phyloP scores from a whole-genome alignment of 2,329 filamentous ascomycete species.

The Cladosporium colombiae region DNA sequence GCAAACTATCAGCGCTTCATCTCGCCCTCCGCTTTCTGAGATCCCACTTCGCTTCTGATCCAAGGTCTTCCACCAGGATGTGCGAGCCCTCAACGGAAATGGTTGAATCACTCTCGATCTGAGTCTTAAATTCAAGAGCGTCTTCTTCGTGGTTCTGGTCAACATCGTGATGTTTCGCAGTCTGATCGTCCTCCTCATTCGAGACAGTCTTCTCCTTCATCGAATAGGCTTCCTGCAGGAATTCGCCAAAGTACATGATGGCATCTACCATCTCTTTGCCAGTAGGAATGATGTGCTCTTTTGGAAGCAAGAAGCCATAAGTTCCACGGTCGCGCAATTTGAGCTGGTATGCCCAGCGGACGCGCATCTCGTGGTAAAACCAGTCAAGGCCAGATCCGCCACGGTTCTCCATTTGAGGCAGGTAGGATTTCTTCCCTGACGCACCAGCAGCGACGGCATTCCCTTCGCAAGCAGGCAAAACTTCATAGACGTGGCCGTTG shows the following conservation, averaged over 20 bases:
- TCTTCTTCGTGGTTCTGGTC: background rate
- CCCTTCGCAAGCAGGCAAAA: constrained; percentile 84
- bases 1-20: background rate
- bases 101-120: background rate
- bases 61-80: constrained; percentile 4
- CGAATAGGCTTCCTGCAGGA: constrained; percentile 57
- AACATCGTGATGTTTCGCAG: background rate
- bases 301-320: constrained; percentile 89
- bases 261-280: constrained; percentile 85
- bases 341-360: constrained; percentile 87
- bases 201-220: constrained; percentile 21
- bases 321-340: constrained; percentile 91
- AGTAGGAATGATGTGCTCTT: constrained; percentile 82
- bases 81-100: background rate
- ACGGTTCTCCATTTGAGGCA: constrained; percentile 66
- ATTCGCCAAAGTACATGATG: constrained; percentile 80
- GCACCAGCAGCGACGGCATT: constrained; percentile 53
- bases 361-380: constrained; percentile 85
- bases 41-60: background rate
- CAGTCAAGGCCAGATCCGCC: constrained; percentile 90
- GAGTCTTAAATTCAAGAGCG: background rate
- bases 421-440: constrained; percentile 35
- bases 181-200: constrained; percentile 9
- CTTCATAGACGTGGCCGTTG: constrained; percentile 60
- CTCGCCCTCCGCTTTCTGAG: constrained; percentile 3